A percentile compares a stretch with the other conserved stretches of the same genome.
phyloP scores from a whole-genome alignment of 768 basidiomycete genomes.

The Boletellus ananas region DNA sequence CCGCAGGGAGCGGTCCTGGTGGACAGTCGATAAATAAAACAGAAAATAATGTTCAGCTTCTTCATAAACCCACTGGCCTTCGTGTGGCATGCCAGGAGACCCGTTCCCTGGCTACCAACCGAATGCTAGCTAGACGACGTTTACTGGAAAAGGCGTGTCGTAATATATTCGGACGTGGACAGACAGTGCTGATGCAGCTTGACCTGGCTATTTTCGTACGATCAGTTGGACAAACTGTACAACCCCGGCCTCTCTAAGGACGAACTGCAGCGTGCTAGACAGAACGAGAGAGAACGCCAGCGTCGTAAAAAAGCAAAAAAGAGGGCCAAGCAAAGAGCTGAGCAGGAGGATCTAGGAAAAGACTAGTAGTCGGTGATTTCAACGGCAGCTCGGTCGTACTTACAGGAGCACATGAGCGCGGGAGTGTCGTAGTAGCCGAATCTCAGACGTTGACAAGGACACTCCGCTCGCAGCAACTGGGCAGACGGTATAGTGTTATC shows the following conservation, averaged over 20 bases:
- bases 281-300: slow-evolving; percentile 71
- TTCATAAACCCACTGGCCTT: slow-evolving; percentile 86
- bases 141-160: slow-evolving; percentile 72
- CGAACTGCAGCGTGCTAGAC: slow-evolving; percentile 64
- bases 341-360: slow-evolving; percentile 10
- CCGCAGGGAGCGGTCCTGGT: slow-evolving; percentile 81
- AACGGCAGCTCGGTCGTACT: not conserved
- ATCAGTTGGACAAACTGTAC: slow-evolving; percentile 62
- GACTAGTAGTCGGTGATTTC: slow-evolving; percentile 7
- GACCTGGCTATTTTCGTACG: not conserved
- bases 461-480: slow-evolving; percentile 13
- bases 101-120: slow-evolving; percentile 75
- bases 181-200: slow-evolving; percentile 17
- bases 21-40: slow-evolving; percentile 99
- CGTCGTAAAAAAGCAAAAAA: slow-evolving; percentile 77
- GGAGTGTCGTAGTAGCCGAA: not conserved
- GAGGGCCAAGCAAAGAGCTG: slow-evolving; percentile 41
- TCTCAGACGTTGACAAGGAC: slow-evolving; percentile 7
- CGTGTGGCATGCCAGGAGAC: slow-evolving; percentile 88
- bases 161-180: slow-evolving; percentile 18
- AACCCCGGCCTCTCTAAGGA: slow-evolving; percentile 79
- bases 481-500: not conserved
- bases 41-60: slow-evolving; percentile 82
- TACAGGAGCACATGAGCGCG: not conserved
- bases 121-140: slow-evolving; percentile 69